Conservation (phyloP, 768 basidiomycete species). For the Boletales sp. region DNA sequence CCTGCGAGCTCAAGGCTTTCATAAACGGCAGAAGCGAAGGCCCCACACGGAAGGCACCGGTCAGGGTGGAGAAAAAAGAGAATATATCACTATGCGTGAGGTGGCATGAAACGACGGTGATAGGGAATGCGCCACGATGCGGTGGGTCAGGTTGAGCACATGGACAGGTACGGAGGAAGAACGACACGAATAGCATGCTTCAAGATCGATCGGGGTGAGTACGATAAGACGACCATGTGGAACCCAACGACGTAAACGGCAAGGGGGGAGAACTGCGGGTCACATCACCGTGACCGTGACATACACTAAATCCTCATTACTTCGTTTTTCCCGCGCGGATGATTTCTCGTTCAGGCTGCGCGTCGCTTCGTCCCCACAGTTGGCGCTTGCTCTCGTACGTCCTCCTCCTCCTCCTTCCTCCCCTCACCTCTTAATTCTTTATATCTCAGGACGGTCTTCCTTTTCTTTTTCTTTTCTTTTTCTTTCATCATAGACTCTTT, state of each 20-base stretch:
- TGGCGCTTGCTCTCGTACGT: conserved; percentile 22
- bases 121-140: neutral
- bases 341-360: conserved; percentile 14
- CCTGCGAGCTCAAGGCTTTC: neutral
- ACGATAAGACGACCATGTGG: conserved; percentile 12
- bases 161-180: too few relatives aligned
- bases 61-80: neutral
- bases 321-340: conserved; percentile 5
- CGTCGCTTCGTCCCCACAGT: conserved; percentile 25
- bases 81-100: too few relatives aligned
- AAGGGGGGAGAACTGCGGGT: conserved; percentile 8
- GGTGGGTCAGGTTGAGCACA: too few relatives aligned
- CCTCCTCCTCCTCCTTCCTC: conserved; percentile 1
- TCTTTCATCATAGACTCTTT: conserved; percentile 12
- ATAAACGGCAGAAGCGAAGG: neutral
- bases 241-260: conserved; percentile 17
- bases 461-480: conserved; percentile 1
- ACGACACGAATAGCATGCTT: too few relatives aligned
- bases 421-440: neutral
- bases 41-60: neutral
- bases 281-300: conserved; percentile 4
- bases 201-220: too few relatives aligned
- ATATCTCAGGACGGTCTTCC: conserved; percentile 6
- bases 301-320: too few relatives aligned
- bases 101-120: neutral